Evolutionary conservation across 345 rosid genomes (phyloP).

Genomic region (Camelina neglecta): DNA sequence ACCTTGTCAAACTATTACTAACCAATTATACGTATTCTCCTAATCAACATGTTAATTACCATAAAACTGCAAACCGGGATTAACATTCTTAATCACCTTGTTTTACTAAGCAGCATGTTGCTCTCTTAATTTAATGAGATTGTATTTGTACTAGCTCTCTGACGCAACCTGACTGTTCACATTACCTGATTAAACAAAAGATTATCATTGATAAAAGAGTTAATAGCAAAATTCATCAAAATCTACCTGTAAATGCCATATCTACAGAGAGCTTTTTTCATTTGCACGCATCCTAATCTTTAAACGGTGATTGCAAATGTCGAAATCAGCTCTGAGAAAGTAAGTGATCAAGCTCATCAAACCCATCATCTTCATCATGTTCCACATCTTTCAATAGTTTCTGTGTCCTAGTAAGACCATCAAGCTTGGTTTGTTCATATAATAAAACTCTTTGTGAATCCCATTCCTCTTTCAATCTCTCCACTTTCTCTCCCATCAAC

Average conservation of each 20-base stretch:
- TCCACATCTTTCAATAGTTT: constrained; percentile 1
- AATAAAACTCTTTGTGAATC: constrained; percentile 53
- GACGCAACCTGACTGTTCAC: not conserved
- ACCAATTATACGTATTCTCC: not conserved
- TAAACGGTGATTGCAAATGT: constrained; percentile 23
- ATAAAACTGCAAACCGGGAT: not conserved
- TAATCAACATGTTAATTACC: not conserved
- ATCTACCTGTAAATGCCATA: not conserved
- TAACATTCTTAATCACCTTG: not conserved
- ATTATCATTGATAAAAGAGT: constrained; percentile 12
- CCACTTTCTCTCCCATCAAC: constrained; percentile 52
- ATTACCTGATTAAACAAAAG: constrained; percentile 10
- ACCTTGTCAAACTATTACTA: not conserved
- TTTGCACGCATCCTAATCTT: not conserved
- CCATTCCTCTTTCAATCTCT: constrained; percentile 61
- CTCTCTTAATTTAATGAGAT: not conserved
- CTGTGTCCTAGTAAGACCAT: constrained; percentile 22
- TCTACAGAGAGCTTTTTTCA: not conserved
- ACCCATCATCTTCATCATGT: constrained; percentile 41
- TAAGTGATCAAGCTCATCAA: constrained; percentile 53
- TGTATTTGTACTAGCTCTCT: constrained; percentile 1
- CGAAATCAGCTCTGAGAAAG: constrained; percentile 33
- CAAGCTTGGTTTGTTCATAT: constrained; percentile 54
- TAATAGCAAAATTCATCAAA: not conserved
- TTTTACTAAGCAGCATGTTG: constrained; percentile 8